Evolutionary conservation across 1,139 yeast genomes (phyloP).

Genomic region (Blastobotrys apis): DNA sequence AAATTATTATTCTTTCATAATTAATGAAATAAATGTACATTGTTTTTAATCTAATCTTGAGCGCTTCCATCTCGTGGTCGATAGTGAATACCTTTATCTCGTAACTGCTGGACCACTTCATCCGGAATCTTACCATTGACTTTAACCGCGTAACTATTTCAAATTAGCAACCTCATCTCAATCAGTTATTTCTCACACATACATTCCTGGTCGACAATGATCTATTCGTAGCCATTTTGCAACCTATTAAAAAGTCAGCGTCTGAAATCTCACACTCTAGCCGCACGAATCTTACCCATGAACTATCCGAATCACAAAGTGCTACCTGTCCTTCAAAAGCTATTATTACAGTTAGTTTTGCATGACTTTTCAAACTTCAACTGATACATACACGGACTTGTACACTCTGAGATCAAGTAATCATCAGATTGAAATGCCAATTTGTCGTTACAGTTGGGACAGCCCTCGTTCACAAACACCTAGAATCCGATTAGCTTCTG

Average conservation of each 20-base stretch:
- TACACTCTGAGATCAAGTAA: constrained; percentile 80
- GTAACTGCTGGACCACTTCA: constrained; percentile 70
- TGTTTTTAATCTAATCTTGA: constrained; percentile 48
- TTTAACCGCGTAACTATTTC: constrained; percentile 71
- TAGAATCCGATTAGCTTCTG: not conserved
- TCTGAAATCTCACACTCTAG: not conserved
- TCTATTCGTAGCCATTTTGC: constrained; percentile 95
- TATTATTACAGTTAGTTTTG: constrained; percentile 11
- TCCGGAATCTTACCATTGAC: constrained; percentile 90
- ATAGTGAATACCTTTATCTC: constrained; percentile 70
- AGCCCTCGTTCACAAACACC: constrained; percentile 75
- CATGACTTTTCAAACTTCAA: not conserved
- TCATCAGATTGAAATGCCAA: constrained; percentile 79
- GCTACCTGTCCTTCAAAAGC: constrained; percentile 95
- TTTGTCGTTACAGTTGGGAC: constrained; percentile 96
- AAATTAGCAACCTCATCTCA: too few species aligned
- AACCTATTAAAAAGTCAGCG: constrained; percentile 37
- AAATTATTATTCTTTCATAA: too few species aligned
- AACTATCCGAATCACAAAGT: constrained; percentile 73
- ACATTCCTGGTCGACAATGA: constrained; percentile 77
- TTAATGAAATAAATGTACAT: not conserved
- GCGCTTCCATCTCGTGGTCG: constrained; percentile 97
- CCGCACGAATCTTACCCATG: too few species aligned
- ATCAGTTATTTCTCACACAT: constrained; percentile 28
- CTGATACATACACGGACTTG: constrained; percentile 61